phyloP scores from a whole-genome alignment of 306 rosid genomes.

The Lathyrus tuberosus region DNA sequence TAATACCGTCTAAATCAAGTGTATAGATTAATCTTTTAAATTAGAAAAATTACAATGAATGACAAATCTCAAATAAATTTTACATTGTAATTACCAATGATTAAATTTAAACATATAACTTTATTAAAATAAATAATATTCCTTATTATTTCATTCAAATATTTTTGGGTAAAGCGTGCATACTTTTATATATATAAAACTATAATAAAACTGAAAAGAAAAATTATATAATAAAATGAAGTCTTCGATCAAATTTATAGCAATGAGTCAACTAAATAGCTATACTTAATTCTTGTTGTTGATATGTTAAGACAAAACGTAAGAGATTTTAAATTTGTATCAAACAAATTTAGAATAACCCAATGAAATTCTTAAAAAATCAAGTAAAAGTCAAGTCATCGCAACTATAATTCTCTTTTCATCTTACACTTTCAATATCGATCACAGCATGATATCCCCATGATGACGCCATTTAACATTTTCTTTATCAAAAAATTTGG shows the following conservation, averaged over 20 bases:
- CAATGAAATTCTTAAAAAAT: slow-evolving; percentile 5
- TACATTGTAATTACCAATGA: no score
- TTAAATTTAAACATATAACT: no score
- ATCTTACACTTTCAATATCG: neutral
- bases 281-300: neutral
- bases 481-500: neutral
- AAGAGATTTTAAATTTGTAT: slow-evolving; percentile 26
- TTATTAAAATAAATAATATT: no score
- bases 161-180: no score
- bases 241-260: neutral
- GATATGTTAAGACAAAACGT: neutral
- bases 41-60: no score
- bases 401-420: neutral
- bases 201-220: no score
- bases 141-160: no score
- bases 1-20: no score
- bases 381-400: slow-evolving; percentile 36
- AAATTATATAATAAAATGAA: no score
- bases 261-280: neutral
- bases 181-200: no score
- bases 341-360: neutral
- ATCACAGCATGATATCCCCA: neutral
- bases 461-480: neutral
- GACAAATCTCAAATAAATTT: no score
- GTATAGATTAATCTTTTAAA: no score